Evolutionary conservation across 2,329 filamentous ascomycete genomes (phyloP).

Genomic region (Sporothrix brunneoviolacea): DNA sequence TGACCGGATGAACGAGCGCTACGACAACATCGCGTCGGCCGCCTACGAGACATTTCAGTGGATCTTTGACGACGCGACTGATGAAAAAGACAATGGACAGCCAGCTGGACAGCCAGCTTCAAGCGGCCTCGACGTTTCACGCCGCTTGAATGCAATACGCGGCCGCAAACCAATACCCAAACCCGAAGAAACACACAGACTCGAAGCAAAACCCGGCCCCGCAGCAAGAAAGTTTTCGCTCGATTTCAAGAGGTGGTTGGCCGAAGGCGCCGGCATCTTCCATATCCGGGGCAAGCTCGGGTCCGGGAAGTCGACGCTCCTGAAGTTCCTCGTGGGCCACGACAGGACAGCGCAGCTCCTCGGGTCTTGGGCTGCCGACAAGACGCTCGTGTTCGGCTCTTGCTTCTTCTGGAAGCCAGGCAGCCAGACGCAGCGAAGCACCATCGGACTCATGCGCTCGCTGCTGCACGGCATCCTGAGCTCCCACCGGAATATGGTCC

Average conservation of each 20-base stretch:
- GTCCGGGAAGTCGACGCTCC: conserved; percentile 12
- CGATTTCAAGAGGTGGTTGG: background rate
- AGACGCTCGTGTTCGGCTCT: background rate
- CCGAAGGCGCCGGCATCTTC: conserved; percentile 1
- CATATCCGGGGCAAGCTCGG: conserved; percentile 9
- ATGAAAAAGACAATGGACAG: no score
- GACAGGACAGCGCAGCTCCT: background rate
- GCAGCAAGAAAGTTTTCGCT: background rate
- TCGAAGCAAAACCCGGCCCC: no score
- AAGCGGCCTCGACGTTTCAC: no score
- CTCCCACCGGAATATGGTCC: background rate
- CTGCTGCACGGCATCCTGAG: background rate
- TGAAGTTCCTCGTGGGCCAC: background rate
- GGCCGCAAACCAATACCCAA: no score
- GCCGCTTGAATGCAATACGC: no score
- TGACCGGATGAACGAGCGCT: background rate
- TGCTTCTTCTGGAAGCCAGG: conserved; percentile 11
- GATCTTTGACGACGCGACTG: background rate
- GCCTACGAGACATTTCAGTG: background rate
- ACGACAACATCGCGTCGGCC: background rate
- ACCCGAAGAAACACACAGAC: background rate
- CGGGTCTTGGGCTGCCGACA: background rate
- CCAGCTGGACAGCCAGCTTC: no score
- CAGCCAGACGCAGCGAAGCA: background rate
- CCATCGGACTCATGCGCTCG: background rate